These are phyloP conservation scores for Boletus barrowsii DNA, from an alignment of 768 basidiomycete species.

Conservation along the genomic window DNA sequence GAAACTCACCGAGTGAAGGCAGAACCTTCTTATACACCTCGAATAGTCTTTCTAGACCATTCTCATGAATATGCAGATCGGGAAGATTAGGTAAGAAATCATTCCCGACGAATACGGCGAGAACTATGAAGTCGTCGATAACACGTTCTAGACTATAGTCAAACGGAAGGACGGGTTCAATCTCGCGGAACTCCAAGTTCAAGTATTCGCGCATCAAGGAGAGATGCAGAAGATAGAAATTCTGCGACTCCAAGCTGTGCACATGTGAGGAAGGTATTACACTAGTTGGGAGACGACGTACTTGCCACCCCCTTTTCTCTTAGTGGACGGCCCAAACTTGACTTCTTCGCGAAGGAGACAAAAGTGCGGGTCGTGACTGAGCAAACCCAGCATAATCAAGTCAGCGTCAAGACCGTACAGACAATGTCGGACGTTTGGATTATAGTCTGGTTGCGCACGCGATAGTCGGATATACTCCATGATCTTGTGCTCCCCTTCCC, in stretches of 20 bases:
- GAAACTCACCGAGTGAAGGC: slow-evolving; percentile 60
- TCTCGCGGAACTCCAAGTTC: slow-evolving; percentile 86
- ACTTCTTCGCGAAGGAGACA: slow-evolving; percentile 97
- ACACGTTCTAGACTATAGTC: slow-evolving; percentile 87
- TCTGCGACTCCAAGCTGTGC: slow-evolving; percentile 66
- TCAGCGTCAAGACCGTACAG: slow-evolving; percentile 98
- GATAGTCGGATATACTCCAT: slow-evolving; percentile 98
- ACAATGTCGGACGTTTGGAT: slow-evolving; percentile 96
- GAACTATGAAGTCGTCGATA: slow-evolving; percentile 96
- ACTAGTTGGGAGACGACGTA: slow-evolving; percentile 21
- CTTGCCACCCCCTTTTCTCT: slow-evolving; percentile 66
- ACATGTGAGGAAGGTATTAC: slow-evolving; percentile 7
- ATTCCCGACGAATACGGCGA: slow-evolving; percentile 97
- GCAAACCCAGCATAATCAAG: slow-evolving; percentile 93
- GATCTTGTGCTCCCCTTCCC: slow-evolving; percentile 99
- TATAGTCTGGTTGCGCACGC: slow-evolving; percentile 93
- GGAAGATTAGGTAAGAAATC: slow-evolving; percentile 97
- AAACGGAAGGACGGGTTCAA: slow-evolving; percentile 68
- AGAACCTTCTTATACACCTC: slow-evolving; percentile 93
- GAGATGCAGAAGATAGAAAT: slow-evolving; percentile 93
- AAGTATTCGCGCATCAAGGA: slow-evolving; percentile 96
- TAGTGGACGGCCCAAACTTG: slow-evolving; percentile 84
- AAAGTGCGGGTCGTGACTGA: slow-evolving; percentile 99
- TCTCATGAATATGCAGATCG: slow-evolving; percentile 96
- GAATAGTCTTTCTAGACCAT: slow-evolving; percentile 89